Conservation (phyloP, 805 yeast species). For the Yarrowia sp. region DNA sequence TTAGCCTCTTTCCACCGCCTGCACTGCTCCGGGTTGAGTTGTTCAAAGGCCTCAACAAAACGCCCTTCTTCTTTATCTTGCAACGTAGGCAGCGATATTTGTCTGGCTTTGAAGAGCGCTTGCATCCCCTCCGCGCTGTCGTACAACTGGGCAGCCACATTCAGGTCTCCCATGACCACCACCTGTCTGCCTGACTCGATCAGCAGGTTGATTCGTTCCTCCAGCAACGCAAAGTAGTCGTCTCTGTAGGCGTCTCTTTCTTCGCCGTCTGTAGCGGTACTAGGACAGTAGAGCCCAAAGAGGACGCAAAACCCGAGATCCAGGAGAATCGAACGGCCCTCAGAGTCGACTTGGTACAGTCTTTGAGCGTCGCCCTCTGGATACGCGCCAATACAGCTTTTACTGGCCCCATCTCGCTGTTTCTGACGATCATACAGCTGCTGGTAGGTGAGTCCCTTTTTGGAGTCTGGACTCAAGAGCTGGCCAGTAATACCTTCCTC, state of each 20-base stretch:
- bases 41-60: slow-evolving; percentile 50
- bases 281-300: slow-evolving; percentile 80
- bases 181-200: slow-evolving; percentile 66
- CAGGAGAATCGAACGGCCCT: slow-evolving; percentile 80
- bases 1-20: slow-evolving; percentile 53
- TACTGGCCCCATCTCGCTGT: slow-evolving; percentile 40
- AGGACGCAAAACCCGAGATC: slow-evolving; percentile 63
- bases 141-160: slow-evolving; percentile 77
- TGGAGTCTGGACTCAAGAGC: slow-evolving; percentile 46
- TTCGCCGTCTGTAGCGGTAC: slow-evolving; percentile 71
- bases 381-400: slow-evolving; percentile 74
- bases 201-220: slow-evolving; percentile 67
- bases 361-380: slow-evolving; percentile 50
- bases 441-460: slow-evolving; percentile 44
- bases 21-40: slow-evolving; percentile 49
- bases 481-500: slow-evolving; percentile 93
- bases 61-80: slow-evolving; percentile 8
- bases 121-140: slow-evolving; percentile 79
- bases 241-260: slow-evolving; percentile 61
- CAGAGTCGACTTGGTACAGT: slow-evolving; percentile 63
- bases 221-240: slow-evolving; percentile 63
- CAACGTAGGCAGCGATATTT: background rate
- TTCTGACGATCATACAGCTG: slow-evolving; percentile 43
- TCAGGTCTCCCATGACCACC: slow-evolving; percentile 86
- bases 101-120: slow-evolving; percentile 52